A percentile compares a stretch with the other conserved stretches of the same genome.
phyloP scores from a whole-genome alignment of 1,139 yeast genomes.

The Debaryomyces coudertii region DNA sequence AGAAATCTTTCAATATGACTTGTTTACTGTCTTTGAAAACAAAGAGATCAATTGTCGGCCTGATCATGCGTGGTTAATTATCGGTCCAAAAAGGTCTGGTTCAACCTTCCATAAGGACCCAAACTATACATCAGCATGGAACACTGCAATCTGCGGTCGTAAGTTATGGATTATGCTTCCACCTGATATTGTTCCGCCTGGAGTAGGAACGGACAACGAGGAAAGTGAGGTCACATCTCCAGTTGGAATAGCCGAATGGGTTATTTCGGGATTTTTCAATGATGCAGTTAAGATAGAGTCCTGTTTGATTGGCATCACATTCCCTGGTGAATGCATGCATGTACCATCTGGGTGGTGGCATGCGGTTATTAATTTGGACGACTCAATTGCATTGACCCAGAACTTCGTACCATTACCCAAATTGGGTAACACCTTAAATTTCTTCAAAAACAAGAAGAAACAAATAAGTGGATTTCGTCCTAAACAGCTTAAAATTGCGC shows the following conservation, averaged over 20 bases:
- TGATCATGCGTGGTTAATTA: constrained; percentile 86
- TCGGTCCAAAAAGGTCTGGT: constrained; percentile 81
- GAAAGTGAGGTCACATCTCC: constrained; percentile 94
- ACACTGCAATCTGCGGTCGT: constrained; percentile 70
- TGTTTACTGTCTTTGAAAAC: constrained; percentile 47
- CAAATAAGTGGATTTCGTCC: constrained; percentile 83
- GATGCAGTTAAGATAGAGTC: constrained; percentile 52
- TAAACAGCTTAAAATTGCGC: constrained; percentile 46
- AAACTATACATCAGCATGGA: constrained; percentile 90
- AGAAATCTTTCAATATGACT: constrained; percentile 52
- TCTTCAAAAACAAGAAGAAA: constrained; percentile 64
- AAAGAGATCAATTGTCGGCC: constrained; percentile 59
- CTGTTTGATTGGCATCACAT: constrained; percentile 71
- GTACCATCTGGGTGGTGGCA: constrained; percentile 99
- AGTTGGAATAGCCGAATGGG: constrained; percentile 90
- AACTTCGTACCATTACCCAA: constrained; percentile 76
- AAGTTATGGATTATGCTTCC: constrained; percentile 92
- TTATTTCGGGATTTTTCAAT: constrained; percentile 75
- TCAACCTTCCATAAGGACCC: constrained; percentile 94
- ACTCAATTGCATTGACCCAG: constrained; percentile 80
- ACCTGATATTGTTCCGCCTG: constrained; percentile 77
- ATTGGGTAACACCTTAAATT: constrained; percentile 61
- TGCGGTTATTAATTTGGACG: constrained; percentile 79
- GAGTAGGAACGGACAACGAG: constrained; percentile 73
- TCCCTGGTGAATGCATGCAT: constrained; percentile 81